Evolutionary conservation across 2,329 filamentous ascomycete genomes (phyloP), one percentile per base, ranked within the genome.

Genomic region (Neocucurbitaria cava): DNA sequence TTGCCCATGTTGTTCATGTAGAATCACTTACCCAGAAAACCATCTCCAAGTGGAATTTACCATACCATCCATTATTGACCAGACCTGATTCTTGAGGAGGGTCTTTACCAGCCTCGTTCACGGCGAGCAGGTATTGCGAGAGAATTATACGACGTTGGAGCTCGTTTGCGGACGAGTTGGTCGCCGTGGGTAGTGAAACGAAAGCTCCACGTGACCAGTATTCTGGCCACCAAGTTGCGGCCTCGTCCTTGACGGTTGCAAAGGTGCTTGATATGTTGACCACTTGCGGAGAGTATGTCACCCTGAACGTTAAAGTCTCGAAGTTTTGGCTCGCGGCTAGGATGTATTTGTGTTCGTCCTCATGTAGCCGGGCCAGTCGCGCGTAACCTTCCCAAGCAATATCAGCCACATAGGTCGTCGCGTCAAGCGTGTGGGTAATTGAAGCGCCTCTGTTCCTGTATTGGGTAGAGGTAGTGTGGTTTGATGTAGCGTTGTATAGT

Each of bases 41-140:
- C 82, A 85, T 84, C 56, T 85, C 83, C 43, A 84, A 66, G 54
- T 83, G 82, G 57, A 84, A 84, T 50, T 85, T 85, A 13, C 82
- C 82, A 54, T 83, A 83, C 82, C 82, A 85, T 18, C 82, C 79
- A 63, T 85, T 75, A 59, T 84, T 84, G 10, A 81, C 79, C 6
- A 84, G 73, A 6, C 82, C 82, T 55, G 69, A 70, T 54, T 73
- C 81, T 66, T 85, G 82, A 0, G 82, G 76, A 0, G 81, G 78
- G 52, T 79, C 77, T 39, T 73, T 71, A 1, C 81, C 82, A 20
- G 82, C 82, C 6, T 77, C 79, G 61, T 85, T 84, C 7, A 85
- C 78, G 3, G 79, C 80, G 2, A 82, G 73, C 3, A 85, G 75
- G 58, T 85, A 85, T 59, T 83, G 81, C 0, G 82, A 84, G 18